These are phyloP conservation scores for Dendrobium huoshanense DNA, from an alignment of 106 monocot species.

Conservation along the genomic window DNA sequence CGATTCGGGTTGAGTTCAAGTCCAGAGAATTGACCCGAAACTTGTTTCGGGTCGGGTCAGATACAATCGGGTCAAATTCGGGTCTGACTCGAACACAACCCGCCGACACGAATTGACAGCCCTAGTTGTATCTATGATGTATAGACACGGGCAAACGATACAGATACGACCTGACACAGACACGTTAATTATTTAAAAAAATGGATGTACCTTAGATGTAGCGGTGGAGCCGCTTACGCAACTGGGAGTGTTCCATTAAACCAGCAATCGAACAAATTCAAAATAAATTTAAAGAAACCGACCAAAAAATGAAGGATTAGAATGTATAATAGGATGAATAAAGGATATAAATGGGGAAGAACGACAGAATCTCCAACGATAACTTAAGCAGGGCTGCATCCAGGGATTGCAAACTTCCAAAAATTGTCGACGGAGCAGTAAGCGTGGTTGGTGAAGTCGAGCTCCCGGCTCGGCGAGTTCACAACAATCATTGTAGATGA, in stretches of 20 bases:
- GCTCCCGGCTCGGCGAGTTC: slow-evolving; percentile 67
- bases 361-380: slow-evolving; percentile 58
- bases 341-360: slow-evolving; percentile 87
- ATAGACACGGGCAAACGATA: too few species aligned
- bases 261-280: not conserved
- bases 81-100: too few species aligned
- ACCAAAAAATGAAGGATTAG: not conserved
- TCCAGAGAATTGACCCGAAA: too few species aligned
- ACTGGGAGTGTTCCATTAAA: not conserved
- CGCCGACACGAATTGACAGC: too few species aligned
- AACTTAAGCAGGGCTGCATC: slow-evolving; percentile 23
- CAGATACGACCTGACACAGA: too few species aligned
- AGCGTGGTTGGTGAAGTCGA: slow-evolving; percentile 78
- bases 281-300: not conserved
- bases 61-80: too few species aligned
- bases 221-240: too few species aligned
- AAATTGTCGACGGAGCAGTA: slow-evolving; percentile 67
- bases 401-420: slow-evolving; percentile 32
- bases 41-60: too few species aligned
- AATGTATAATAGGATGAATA: not conserved
- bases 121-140: too few species aligned
- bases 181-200: too few species aligned
- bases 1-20: too few species aligned
- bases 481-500: slow-evolving; percentile 48
- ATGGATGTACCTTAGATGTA: too few species aligned